Conservation (phyloP, 208 protist genomes). For the Trypanosoma melophagium region DNA sequence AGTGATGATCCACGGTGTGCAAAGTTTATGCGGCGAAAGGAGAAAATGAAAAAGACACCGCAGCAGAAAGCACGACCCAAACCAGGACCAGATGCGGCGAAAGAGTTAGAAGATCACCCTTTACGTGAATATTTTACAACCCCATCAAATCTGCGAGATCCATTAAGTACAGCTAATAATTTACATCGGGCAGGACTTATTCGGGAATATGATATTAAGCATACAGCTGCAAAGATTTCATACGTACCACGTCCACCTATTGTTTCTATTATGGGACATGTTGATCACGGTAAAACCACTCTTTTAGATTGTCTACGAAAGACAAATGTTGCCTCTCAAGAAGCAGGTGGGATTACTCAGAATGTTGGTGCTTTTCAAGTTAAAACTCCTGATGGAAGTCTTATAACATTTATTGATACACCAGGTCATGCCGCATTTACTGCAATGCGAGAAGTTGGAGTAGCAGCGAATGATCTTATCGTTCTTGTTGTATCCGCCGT, state of each 20-base stretch:
- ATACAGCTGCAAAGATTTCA: conserved; percentile 73
- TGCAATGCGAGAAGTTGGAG: conserved; percentile 94
- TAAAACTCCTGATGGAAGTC: conserved; percentile 40
- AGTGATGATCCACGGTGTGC: conserved; percentile 78
- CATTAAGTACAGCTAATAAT: conserved; percentile 76
- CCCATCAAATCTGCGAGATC: conserved; percentile 75
- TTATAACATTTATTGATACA: conserved; percentile 98
- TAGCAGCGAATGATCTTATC: conserved; percentile 95
- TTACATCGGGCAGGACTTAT: conserved; percentile 78
- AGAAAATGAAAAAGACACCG: conserved; percentile 85
- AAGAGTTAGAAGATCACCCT: conserved; percentile 79
- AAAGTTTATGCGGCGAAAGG: conserved; percentile 68
- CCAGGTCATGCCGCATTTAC: conserved; percentile 96
- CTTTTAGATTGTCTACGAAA: conserved; percentile 95
- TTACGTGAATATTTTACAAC: conserved; percentile 87
- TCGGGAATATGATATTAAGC: conserved; percentile 83
- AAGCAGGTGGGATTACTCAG: conserved; percentile 99
- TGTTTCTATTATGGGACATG: conserved; percentile 99
- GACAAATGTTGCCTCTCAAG: conserved; percentile 89
- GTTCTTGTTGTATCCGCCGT: conserved; percentile 96
- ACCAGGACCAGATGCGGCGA: conserved; percentile 69
- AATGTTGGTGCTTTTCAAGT: conserved; percentile 94
- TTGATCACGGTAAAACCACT: conserved; percentile 98
- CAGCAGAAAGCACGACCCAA: conserved; percentile 76
- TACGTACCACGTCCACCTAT: conserved; percentile 89